Base-by-base conservation (phyloP, 1,139 yeast genomes). In the Yamadazyma aaseri region DNA sequence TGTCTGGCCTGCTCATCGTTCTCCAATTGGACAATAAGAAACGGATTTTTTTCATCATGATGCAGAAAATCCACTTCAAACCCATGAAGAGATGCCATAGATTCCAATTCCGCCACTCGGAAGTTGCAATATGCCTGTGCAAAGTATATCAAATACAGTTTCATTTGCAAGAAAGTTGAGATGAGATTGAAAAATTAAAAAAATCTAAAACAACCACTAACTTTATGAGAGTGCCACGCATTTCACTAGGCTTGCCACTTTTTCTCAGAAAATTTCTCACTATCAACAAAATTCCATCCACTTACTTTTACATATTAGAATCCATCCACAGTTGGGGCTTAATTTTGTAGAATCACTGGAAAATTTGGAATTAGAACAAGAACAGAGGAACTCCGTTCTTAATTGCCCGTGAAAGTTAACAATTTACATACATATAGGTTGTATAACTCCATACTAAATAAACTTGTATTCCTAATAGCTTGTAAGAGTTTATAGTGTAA, bases 51-150 rank as follows among this genome's bases (percentile, higher is more conserved):
- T 31, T 72, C 80, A 38, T 69, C 65, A 51, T 87, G 90, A 11
- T 55, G 53, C 11, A 76, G 60, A 33, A 89, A 63, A 53, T 87
- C 92, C 5, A 85, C 69, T 1, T 58, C 26, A 5, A 92, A 63
- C 11, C 63, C 61, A 44, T 76, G 61, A 35, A 83, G 56, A 28
- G 74, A 79, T 0, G 97, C 97, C 32, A 92, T 59, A 0, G 97
- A 84, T 51, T 84, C 89, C 27, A 92, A 63, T 57, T 92, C 98
- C 0, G 96, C 86, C 31, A 61, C 57, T 33, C 98, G 71, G 59
- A 92, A 92, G 44, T 76, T 73, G 36, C 85, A 79, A 53, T 86
- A 87, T 32, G 82, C 76, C 57, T 90, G 97, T 5, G 96, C 96
- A 55, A 92, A 71, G 55, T 83, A 78, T 27, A 92, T 68, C 40